phyloP scores from a whole-genome alignment of 176 grass and related monocot species.

The Dactylis glomerata region DNA sequence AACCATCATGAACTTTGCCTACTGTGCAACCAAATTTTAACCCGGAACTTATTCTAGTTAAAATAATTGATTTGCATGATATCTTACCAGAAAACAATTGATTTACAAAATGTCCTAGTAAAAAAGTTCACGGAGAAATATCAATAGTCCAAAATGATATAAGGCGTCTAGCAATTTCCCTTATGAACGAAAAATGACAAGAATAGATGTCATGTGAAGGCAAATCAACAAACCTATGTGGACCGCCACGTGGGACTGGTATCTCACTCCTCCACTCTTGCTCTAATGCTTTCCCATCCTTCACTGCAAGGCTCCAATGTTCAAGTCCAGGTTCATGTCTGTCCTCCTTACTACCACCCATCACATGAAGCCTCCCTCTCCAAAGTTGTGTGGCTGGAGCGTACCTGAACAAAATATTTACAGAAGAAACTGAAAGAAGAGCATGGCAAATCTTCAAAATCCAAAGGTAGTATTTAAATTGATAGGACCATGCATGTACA shows the following conservation, averaged over 20 bases:
- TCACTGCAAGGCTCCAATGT: constrained; percentile 91
- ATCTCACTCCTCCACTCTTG: constrained; percentile 76
- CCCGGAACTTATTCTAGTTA: not conserved
- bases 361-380: constrained; percentile 93
- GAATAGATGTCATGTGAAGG: constrained; percentile 11
- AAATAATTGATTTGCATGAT: not conserved
- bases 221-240: constrained; percentile 67
- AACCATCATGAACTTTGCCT: constrained; percentile 13
- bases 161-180: constrained; percentile 6
- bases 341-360: constrained; percentile 99
- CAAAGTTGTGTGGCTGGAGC: constrained; percentile 98
- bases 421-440: not conserved
- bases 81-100: not conserved
- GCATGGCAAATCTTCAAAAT: constrained; percentile 9
- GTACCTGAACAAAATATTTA: constrained; percentile 57
- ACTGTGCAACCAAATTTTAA: not conserved
- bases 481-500: constrained; percentile 10
- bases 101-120: not conserved
- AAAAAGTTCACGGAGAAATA: not conserved
- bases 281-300: constrained; percentile 88
- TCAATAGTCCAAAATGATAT: not conserved
- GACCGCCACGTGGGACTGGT: constrained; percentile 88
- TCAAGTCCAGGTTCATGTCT: constrained; percentile 84
- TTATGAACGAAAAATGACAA: constrained; percentile 23
- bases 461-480: not conserved